Conservation (phyloP, 164 flowering plant genomes). For the Cinnamomum chago region DNA sequence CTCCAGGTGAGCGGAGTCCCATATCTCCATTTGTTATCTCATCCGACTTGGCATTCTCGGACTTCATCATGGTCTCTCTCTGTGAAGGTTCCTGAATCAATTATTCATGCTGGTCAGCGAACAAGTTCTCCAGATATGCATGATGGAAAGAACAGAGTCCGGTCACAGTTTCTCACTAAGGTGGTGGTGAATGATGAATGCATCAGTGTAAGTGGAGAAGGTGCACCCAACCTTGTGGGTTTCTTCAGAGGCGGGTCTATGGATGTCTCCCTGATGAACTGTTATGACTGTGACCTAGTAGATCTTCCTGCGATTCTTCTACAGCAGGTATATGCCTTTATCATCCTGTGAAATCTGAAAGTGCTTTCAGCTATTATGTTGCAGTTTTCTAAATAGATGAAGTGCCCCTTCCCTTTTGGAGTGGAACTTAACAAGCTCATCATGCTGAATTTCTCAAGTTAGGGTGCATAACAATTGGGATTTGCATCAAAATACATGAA, state of each 20-base stretch:
- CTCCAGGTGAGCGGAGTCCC: slow-evolving; percentile 56
- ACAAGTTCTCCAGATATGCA: slow-evolving; percentile 26
- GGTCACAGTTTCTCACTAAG: slow-evolving; percentile 65
- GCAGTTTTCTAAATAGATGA: too few relatives aligned
- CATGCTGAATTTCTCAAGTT: too few relatives aligned
- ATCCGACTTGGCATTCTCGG: slow-evolving; percentile 94
- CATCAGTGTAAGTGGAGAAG: slow-evolving; percentile 82
- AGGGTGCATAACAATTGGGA: too few relatives aligned
- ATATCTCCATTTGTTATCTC: slow-evolving; percentile 67
- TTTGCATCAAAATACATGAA: too few relatives aligned
- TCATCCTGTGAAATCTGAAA: not conserved
- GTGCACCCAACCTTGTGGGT: slow-evolving; percentile 81
- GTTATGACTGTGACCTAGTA: slow-evolving; percentile 67
- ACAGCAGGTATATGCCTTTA: slow-evolving; percentile 69
- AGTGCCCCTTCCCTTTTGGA: too few relatives aligned
- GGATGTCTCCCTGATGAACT: slow-evolving; percentile 45
- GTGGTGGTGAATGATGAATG: slow-evolving; percentile 80
- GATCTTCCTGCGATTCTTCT: slow-evolving; percentile 76
- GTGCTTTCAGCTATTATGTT: too few relatives aligned
- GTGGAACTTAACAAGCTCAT: too few relatives aligned
- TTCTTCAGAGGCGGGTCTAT: slow-evolving; percentile 58
- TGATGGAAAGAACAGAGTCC: slow-evolving; percentile 27
- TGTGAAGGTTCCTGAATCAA: slow-evolving; percentile 67
- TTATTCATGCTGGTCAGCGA: slow-evolving; percentile 37
- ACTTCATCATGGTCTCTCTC: slow-evolving; percentile 87